Conservation (phyloP, 1,284 basidiomycete genomes). For the Tylopilus orsonianus region DNA sequence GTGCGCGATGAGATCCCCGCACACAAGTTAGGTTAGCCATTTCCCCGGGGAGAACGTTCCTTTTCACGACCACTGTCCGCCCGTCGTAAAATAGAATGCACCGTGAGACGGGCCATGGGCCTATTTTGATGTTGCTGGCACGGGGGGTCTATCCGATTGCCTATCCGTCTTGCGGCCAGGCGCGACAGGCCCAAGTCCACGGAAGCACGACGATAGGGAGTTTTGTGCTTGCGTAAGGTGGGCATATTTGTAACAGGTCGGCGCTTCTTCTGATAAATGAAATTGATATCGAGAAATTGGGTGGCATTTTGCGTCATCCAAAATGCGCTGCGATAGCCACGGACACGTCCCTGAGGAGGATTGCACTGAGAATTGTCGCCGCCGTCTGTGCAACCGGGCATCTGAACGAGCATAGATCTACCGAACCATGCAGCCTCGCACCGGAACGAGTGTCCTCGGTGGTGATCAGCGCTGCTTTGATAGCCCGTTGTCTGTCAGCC, state of each 20-base stretch:
- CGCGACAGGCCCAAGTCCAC: constrained; percentile 8
- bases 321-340: constrained; percentile 21
- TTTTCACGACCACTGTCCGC: constrained; percentile 1
- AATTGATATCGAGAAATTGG: constrained; percentile 21
- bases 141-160: constrained; percentile 18
- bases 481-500: constrained; percentile 19
- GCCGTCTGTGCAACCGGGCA: constrained; percentile 5
- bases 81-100: constrained; percentile 20
- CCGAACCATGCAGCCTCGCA: not conserved
- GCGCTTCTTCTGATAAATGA: constrained; percentile 33
- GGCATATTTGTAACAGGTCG: constrained; percentile 24
- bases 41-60: constrained; percentile 1
- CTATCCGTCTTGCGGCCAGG: constrained; percentile 8
- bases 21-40: constrained; percentile 3
- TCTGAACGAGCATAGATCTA: constrained; percentile 15
- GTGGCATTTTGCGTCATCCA: constrained; percentile 19
- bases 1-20: constrained; percentile 13
- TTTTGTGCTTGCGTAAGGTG: constrained; percentile 26
- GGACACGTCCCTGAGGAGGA: constrained; percentile 30
- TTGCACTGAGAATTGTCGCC: constrained; percentile 21
- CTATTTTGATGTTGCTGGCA: not conserved
- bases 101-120: constrained; percentile 2
- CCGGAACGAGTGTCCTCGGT: constrained; percentile 1
- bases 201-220: constrained; percentile 4
- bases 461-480: constrained; percentile 11